Conservation (phyloP, 1,139 yeast genomes). For the Pichia sp. region DNA sequence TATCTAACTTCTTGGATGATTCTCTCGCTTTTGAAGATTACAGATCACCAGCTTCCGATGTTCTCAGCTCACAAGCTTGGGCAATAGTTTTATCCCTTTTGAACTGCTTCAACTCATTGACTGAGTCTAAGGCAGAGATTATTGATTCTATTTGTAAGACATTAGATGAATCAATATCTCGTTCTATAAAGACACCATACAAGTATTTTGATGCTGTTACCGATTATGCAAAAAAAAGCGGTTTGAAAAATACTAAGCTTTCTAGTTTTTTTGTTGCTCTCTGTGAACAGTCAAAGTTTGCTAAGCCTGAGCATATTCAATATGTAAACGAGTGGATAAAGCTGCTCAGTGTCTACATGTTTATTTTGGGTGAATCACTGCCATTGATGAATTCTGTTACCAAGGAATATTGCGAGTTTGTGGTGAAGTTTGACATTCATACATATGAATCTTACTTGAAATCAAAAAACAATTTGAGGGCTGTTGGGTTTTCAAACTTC, state of each 20-base stretch:
- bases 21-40: constrained; percentile 24
- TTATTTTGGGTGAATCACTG: constrained; percentile 52
- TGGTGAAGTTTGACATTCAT: constrained; percentile 9
- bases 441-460: constrained; percentile 9
- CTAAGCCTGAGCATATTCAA: constrained; percentile 33
- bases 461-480: neutral
- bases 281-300: constrained; percentile 68
- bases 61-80: constrained; percentile 26
- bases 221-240: neutral
- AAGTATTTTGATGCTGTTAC: constrained; percentile 64
- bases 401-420: constrained; percentile 24
- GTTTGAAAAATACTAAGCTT: constrained; percentile 4
- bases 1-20: constrained; percentile 24
- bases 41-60: constrained; percentile 10
- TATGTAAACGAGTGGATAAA: constrained; percentile 47
- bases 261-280: constrained; percentile 68
- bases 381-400: constrained; percentile 33
- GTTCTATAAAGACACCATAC: constrained; percentile 72
- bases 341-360: constrained; percentile 41
- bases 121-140: constrained; percentile 13
- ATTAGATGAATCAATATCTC: constrained; percentile 68
- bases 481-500: constrained; percentile 4
- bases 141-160: constrained; percentile 48
- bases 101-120: constrained; percentile 17
- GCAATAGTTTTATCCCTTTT: constrained; percentile 26